Evolutionary conservation across 768 basidiomycete genomes (phyloP).

Genomic region (Serpula lacrymans): DNA sequence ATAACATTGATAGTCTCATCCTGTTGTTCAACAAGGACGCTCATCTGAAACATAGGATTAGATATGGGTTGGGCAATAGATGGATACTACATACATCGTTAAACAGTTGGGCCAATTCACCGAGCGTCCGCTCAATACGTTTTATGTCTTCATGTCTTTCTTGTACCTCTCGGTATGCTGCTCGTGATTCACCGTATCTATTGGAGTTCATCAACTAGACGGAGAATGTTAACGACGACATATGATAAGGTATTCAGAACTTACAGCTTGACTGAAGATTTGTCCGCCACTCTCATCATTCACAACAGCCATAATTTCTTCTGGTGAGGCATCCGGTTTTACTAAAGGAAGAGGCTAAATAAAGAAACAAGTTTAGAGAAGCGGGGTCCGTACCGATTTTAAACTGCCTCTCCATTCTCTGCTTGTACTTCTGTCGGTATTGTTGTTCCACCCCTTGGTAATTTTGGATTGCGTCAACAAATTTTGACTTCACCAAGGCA

Average conservation of each 20-base stretch:
- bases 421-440: conserved; percentile 58
- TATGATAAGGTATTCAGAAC: conserved; percentile 2
- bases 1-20: conserved; percentile 67
- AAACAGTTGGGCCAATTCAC: conserved; percentile 87
- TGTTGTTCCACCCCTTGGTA: conserved; percentile 78
- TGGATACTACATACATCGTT: conserved; percentile 54
- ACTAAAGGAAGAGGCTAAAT: conserved; percentile 39
- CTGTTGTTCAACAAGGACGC: conserved; percentile 73
- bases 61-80: conserved; percentile 1
- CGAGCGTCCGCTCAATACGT: conserved; percentile 81
- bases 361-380: neutral
- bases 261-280: conserved; percentile 76
- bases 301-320: conserved; percentile 70
- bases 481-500: conserved; percentile 59
- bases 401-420: conserved; percentile 71
- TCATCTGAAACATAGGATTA: conserved; percentile 54
- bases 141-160: conserved; percentile 82
- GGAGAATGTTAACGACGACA: neutral
- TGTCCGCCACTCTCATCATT: conserved; percentile 63
- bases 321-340: conserved; percentile 81
- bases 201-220: conserved; percentile 68
- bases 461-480: conserved; percentile 71
- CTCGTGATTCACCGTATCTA: conserved; percentile 78
- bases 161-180: conserved; percentile 85
- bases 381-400: conserved; percentile 56